Percentiles rank a stretch among this genome's conserved stretches.
phyloP scores from a whole-genome alignment of 345 rosid genomes.

The Moricandia moricandioides region DNA sequence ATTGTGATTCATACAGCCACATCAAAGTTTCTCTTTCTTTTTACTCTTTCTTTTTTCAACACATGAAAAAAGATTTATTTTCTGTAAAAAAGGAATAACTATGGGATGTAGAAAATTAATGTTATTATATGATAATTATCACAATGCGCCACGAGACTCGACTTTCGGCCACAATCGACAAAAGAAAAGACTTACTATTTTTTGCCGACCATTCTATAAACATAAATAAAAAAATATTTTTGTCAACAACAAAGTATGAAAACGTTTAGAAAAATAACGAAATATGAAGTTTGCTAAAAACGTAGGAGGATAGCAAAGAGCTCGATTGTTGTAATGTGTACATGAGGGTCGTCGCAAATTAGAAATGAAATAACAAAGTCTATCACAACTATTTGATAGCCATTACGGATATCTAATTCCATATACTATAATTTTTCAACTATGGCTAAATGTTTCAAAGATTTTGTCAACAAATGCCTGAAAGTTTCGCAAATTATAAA shows the following conservation, averaged over 20 bases:
- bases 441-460: not conserved
- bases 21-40: not conserved
- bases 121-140: not conserved
- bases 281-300: not conserved
- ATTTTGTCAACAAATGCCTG: not conserved
- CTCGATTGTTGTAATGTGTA: not conserved
- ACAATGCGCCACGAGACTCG: slow-evolving; percentile 6
- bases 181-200: slow-evolving; percentile 7
- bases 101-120: not conserved
- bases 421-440: not conserved
- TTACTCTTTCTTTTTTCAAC: not conserved
- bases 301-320: not conserved
- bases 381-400: not conserved
- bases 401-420: not conserved
- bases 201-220: slow-evolving; percentile 26
- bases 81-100: not conserved
- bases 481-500: not conserved
- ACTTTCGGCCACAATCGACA: slow-evolving; percentile 33
- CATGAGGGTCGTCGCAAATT: not conserved
- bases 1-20: not conserved
- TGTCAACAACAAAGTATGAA: not conserved
- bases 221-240: not conserved
- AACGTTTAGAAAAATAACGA: not conserved
- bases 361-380: not conserved
- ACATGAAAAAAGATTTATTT: not conserved